These are phyloP conservation scores for Penicillium verhagenii DNA, from an alignment of 495 filamentous ascomycete genomes.

Conservation along the genomic window DNA sequence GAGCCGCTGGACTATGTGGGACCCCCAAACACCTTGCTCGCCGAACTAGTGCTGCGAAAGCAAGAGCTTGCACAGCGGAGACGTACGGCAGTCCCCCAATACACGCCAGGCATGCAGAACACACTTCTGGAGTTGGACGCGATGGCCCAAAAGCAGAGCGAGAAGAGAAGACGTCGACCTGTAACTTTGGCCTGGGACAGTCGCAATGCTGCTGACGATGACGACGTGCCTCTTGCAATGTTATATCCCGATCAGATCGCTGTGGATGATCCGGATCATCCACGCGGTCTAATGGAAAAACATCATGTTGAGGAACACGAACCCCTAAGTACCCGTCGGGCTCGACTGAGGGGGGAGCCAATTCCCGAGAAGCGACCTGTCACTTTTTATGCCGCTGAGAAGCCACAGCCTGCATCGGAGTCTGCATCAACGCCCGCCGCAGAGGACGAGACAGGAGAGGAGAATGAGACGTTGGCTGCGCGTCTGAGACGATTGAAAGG, in stretches of 20 bases:
- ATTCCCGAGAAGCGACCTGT: slow-evolving; percentile 34
- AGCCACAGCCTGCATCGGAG: slow-evolving; percentile 8
- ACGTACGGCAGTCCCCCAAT: slow-evolving; percentile 61
- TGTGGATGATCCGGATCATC: slow-evolving; percentile 59
- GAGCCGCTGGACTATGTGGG: slow-evolving; percentile 61
- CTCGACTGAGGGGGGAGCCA: slow-evolving; percentile 65
- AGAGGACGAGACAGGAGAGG: slow-evolving; percentile 49
- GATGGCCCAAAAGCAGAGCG: slow-evolving; percentile 82
- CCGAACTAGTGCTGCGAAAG: slow-evolving; percentile 88
- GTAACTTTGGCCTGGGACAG: slow-evolving; percentile 91
- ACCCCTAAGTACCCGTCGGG: slow-evolving; percentile 75
- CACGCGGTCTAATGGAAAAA: slow-evolving; percentile 80
- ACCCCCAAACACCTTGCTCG: slow-evolving; percentile 83
- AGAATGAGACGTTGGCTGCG: slow-evolving; percentile 77
- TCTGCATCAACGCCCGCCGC: slow-evolving; percentile 1
- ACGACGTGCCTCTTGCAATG: slow-evolving; percentile 83
- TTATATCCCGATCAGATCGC: slow-evolving; percentile 65
- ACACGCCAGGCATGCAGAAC: slow-evolving; percentile 70
- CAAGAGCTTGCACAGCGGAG: slow-evolving; percentile 75
- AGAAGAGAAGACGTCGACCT: slow-evolving; percentile 67
- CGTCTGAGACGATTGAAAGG: slow-evolving; percentile 68
- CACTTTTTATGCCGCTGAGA: slow-evolving; percentile 35
- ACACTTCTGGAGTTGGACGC: slow-evolving; percentile 90
- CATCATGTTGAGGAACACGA: slow-evolving; percentile 89
- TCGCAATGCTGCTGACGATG: slow-evolving; percentile 57